Conservation (phyloP, 495 filamentous ascomycete genomes). For the Penicillium paxilli region DNA sequence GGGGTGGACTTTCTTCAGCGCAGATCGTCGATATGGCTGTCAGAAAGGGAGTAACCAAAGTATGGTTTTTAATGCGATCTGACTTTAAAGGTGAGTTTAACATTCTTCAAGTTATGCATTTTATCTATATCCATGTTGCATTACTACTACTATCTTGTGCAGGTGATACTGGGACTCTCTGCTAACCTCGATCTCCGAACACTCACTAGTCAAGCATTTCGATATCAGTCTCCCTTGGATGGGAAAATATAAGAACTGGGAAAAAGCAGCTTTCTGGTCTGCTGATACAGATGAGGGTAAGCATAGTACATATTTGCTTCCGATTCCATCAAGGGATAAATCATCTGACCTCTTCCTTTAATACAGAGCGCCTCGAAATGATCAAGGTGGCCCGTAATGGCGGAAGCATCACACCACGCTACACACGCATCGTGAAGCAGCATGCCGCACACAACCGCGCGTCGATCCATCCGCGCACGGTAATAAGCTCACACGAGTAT, state of each 20-base stretch:
- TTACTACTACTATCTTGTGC: background rate
- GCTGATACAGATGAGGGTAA: conserved; percentile 55
- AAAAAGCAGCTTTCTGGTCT: conserved; percentile 63
- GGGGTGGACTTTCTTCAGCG: conserved; percentile 61
- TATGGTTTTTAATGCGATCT: conserved; percentile 60
- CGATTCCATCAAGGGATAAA: background rate
- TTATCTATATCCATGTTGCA: too few species aligned
- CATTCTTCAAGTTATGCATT: too few species aligned
- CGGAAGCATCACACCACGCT: conserved; percentile 60
- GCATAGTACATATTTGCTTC: background rate
- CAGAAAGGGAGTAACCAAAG: conserved; percentile 50
- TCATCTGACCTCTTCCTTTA: background rate
- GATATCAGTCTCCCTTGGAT: conserved; percentile 65
- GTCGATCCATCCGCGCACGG: conserved; percentile 51
- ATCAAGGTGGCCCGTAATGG: conserved; percentile 58
- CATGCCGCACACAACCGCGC: conserved; percentile 44
- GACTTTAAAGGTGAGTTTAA: conserved; percentile 46
- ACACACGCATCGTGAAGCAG: conserved; percentile 52
- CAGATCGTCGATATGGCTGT: conserved; percentile 60
- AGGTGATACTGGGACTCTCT: background rate
- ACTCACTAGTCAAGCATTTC: conserved; percentile 56
- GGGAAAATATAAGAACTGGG: conserved; percentile 65
- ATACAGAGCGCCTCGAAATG: conserved; percentile 55
- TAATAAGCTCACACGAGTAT: conserved; percentile 38
- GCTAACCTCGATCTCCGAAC: background rate